These are phyloP conservation scores for Claviceps pazoutovae DNA, from an alignment of 2,329 filamentous ascomycete species.

Conservation along the genomic window DNA sequence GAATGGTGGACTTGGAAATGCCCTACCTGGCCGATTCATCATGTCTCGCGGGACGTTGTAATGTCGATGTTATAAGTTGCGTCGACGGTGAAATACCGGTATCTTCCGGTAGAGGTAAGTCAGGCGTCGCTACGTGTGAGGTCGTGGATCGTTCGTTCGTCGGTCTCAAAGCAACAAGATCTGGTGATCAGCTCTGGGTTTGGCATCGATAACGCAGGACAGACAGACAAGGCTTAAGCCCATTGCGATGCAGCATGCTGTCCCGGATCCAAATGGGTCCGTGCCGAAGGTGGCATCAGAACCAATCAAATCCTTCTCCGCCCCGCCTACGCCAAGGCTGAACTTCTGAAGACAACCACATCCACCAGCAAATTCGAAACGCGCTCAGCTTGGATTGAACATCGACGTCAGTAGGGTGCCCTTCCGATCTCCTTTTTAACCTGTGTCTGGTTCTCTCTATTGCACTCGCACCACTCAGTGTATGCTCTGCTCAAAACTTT, in stretches of 20 bases:
- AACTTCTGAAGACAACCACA: background rate
- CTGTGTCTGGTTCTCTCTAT: background rate
- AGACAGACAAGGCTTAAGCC: constrained; percentile 14
- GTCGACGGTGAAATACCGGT: background rate
- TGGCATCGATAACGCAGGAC: constrained; percentile 8
- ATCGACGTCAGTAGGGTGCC: background rate
- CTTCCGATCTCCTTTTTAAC: background rate
- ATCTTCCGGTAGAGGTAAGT: background rate
- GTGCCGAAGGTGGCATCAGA: constrained; percentile 15
- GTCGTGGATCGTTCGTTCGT: background rate
- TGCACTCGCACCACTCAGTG: constrained; percentile 5
- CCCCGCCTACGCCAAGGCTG: constrained; percentile 10
- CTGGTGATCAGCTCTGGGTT: background rate
- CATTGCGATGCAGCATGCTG: constrained; percentile 10
- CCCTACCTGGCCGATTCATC: constrained; percentile 50
- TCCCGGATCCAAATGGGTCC: constrained; percentile 27
- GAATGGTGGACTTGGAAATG: constrained; percentile 12
- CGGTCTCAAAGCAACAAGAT: background rate
- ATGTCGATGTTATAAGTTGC: background rate
- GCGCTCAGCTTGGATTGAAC: background rate
- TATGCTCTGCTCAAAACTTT: constrained; percentile 24
- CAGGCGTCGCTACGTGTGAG: background rate
- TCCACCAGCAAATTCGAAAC: background rate
- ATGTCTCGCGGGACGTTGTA: constrained; percentile 14
- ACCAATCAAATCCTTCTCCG: constrained; percentile 14